These are phyloP conservation scores for Neonectria ditissima DNA, from an alignment of 2,329 filamentous ascomycete species.

Conservation along the genomic window DNA sequence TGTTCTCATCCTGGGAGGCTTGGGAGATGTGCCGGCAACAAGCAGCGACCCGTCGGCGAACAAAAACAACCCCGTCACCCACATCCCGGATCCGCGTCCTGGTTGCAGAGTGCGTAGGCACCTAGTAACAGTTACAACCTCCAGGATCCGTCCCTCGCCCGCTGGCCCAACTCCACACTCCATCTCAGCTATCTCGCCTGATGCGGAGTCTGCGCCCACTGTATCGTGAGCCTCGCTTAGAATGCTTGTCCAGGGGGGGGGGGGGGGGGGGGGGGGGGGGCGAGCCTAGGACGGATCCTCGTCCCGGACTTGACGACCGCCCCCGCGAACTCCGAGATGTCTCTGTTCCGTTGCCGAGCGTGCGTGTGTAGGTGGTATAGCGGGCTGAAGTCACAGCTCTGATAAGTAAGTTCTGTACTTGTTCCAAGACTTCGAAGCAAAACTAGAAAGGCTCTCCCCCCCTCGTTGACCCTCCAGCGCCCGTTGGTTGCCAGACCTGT, in stretches of 20 bases:
- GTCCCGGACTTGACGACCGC: neutral
- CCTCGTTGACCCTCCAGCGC: neutral
- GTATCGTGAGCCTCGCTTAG: neutral
- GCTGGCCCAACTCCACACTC: neutral
- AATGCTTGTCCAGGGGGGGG: neutral
- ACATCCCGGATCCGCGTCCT: neutral
- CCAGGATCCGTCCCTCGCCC: neutral
- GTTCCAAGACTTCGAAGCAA: neutral
- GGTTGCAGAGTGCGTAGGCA: too few relatives aligned
- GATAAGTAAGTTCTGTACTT: too few relatives aligned
- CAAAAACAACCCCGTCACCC: neutral
- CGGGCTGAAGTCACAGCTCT: neutral
- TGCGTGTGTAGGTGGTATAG: too few relatives aligned
- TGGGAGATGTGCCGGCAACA: too few relatives aligned
- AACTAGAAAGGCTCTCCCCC: neutral
- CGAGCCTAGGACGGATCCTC: neutral
- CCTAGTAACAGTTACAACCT: neutral
- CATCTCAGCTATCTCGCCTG: neutral
- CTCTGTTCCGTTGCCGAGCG: too few relatives aligned
- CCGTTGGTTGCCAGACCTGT: neutral
- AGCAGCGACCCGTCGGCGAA: neutral
- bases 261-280: too few relatives aligned
- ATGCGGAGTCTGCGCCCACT: neutral
- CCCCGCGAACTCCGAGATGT: neutral
- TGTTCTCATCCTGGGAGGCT: neutral